A percentile compares a stretch with the other conserved stretches of the same genome.
phyloP scores from a whole-genome alignment of 257 asterid species.

The Primulina eburnea region DNA sequence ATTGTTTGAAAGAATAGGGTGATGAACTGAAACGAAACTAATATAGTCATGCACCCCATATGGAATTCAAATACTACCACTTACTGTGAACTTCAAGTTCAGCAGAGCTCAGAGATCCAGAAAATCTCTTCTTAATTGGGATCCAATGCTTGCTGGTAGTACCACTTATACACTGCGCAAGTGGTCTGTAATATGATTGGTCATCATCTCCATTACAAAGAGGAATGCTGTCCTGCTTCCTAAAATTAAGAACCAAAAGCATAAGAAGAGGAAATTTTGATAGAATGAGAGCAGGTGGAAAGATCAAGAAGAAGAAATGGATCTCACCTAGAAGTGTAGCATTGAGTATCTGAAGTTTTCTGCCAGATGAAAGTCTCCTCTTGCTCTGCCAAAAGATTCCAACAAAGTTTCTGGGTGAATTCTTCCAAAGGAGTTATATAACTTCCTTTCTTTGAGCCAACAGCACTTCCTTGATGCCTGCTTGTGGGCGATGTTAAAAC shows the following conservation, averaged over 20 bases:
- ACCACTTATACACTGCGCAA: conserved; percentile 69
- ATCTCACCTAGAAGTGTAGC: conserved; percentile 71
- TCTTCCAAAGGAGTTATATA: conserved; percentile 57
- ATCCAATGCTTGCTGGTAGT: conserved; percentile 70
- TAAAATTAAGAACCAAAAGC: conserved; percentile 28
- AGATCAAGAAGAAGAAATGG: conserved; percentile 7
- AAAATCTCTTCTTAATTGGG: conserved; percentile 64
- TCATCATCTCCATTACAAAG: conserved; percentile 72
- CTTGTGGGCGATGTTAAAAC: conserved; percentile 78
- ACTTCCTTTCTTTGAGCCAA: conserved; percentile 44
- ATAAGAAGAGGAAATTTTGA: conserved; percentile 14
- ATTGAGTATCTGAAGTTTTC: conserved; percentile 66
- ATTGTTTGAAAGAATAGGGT: conserved; percentile 17
- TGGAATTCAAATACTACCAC: conserved; percentile 22
- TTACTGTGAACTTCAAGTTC: conserved; percentile 73
- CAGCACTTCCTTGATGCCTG: conserved; percentile 52
- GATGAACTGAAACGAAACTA: conserved; percentile 6
- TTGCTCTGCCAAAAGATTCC: conserved; percentile 75
- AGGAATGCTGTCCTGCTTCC: conserved; percentile 50
- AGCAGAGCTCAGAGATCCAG: conserved; percentile 41
- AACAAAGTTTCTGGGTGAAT: conserved; percentile 64
- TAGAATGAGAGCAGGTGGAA: background rate
- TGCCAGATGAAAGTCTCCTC: conserved; percentile 91
- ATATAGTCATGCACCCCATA: conserved; percentile 5
- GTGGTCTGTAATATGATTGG: conserved; percentile 73